Conservation (phyloP, 148 eudicot species). For the Talinum fruticosum region DNA sequence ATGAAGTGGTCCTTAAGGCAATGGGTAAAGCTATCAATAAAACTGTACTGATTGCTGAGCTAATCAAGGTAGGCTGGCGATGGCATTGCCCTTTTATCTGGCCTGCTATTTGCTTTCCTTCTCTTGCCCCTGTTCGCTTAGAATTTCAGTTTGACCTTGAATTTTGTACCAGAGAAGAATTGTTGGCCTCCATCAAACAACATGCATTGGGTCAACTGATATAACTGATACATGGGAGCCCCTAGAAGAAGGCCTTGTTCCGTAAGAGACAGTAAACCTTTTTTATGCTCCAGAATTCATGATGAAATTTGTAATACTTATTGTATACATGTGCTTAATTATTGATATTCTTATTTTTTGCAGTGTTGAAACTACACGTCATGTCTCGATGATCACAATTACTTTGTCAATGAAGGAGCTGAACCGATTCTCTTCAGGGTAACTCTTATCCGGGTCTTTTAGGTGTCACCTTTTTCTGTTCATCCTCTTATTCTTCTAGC, state of each 20-base stretch:
- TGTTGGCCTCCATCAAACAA: conserved; percentile 57
- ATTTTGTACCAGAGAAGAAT: conserved; percentile 52
- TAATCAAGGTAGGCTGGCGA: conserved; percentile 45
- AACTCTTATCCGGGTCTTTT: conserved; percentile 11
- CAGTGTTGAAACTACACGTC: conserved; percentile 74
- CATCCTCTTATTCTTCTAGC: neutral
- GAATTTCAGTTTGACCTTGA: neutral
- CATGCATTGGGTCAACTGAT: conserved; percentile 53
- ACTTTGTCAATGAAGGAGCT: conserved; percentile 63
- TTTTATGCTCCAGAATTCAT: neutral
- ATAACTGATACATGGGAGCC: conserved; percentile 70
- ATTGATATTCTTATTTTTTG: conserved; percentile 3
- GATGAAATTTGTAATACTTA: neutral
- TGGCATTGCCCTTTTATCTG: neutral
- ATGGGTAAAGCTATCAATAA: conserved; percentile 87
- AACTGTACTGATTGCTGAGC: conserved; percentile 67
- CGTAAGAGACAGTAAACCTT: conserved; percentile 36
- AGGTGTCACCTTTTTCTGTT: neutral
- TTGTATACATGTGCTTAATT: neutral
- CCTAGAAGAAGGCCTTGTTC: conserved; percentile 67
- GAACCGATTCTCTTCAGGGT: conserved; percentile 57
- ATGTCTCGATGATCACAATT: conserved; percentile 65
- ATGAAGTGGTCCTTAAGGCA: conserved; percentile 66
- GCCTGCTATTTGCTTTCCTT: neutral
- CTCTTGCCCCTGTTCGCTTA: neutral